Percentiles rank a stretch among this genome's conserved stretches.
Evolutionary conservation across 1,284 basidiomycete genomes (phyloP).

Genomic region (Rhodotorula glutinis): DNA sequence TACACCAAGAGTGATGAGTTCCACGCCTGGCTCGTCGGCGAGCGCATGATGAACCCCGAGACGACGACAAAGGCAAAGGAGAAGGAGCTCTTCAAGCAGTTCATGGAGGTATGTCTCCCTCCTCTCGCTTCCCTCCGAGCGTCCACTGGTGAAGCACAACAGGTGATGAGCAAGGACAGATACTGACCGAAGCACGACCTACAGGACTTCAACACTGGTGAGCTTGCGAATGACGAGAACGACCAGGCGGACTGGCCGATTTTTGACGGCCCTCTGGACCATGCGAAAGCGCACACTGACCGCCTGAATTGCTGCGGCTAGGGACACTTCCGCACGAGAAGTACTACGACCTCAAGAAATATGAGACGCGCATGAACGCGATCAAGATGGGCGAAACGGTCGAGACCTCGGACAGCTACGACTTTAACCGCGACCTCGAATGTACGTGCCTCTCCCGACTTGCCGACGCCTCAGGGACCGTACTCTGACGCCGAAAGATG

Average conservation of each 20-base stretch:
- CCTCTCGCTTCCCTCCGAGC: too few species aligned
- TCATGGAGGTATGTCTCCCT: slow-evolving; percentile 54
- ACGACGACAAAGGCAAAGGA: slow-evolving; percentile 74
- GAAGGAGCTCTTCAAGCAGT: slow-evolving; percentile 67
- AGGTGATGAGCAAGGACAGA: too few species aligned
- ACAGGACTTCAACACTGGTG: slow-evolving; percentile 72
- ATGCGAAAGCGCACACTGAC: neutral
- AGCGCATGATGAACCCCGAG: slow-evolving; percentile 81
- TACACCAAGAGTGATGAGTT: slow-evolving; percentile 78
- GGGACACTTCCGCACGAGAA: slow-evolving; percentile 71
- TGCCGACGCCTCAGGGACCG: neutral
- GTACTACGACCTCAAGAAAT: slow-evolving; percentile 79
- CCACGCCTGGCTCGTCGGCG: slow-evolving; percentile 71
- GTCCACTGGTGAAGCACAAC: too few species aligned
- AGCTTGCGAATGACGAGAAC: too few species aligned
- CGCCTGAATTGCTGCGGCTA: neutral
- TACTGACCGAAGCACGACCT: too few species aligned
- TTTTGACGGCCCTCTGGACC: too few species aligned
- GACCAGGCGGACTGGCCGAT: too few species aligned
- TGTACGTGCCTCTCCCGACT: slow-evolving; percentile 38
- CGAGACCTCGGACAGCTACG: slow-evolving; percentile 61
- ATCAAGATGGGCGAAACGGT: slow-evolving; percentile 73
- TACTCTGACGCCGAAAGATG: too few species aligned
- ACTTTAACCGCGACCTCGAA: slow-evolving; percentile 73
- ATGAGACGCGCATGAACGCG: slow-evolving; percentile 73